Conservation (phyloP, 75 land plant species). For the Gnetum montanum region DNA sequence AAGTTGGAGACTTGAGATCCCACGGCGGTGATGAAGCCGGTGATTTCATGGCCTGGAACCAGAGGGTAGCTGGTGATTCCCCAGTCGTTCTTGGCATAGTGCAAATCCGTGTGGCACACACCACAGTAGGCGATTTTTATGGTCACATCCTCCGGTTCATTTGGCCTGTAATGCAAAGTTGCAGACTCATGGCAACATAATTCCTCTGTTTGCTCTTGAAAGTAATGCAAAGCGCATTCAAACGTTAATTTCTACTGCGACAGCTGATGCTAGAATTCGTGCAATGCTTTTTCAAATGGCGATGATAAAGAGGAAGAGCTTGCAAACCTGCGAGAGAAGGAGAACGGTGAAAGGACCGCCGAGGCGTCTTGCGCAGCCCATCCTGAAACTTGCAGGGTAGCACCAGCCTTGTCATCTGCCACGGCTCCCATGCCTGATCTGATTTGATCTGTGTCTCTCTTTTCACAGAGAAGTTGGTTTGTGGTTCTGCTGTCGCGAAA, state of each 20-base stretch:
- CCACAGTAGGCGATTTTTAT: slow-evolving; percentile 63
- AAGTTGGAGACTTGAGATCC: slow-evolving; percentile 9
- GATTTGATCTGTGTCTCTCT: too few relatives aligned
- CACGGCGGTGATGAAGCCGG: slow-evolving; percentile 23
- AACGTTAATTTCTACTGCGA: neutral
- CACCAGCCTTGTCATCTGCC: too few relatives aligned
- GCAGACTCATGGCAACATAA: too few relatives aligned
- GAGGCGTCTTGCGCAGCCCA: slow-evolving; percentile 31
- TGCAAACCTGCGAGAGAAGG: slow-evolving; percentile 24
- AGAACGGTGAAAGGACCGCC: slow-evolving; percentile 29
- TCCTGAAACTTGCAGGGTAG: slow-evolving; percentile 13
- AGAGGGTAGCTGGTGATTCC: slow-evolving; percentile 48
- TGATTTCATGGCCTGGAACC: slow-evolving; percentile 57
- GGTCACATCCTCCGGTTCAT: slow-evolving; percentile 49
- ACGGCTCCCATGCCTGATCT: too few relatives aligned
- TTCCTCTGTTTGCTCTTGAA: too few relatives aligned
- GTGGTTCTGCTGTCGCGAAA: too few relatives aligned
- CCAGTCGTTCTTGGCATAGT: slow-evolving; percentile 56
- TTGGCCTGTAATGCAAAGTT: slow-evolving; percentile 24
- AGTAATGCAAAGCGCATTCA: neutral
- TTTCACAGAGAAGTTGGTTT: too few relatives aligned
- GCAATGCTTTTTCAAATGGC: neutral
- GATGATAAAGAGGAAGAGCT: neutral
- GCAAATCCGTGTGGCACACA: slow-evolving; percentile 69
- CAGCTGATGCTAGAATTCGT: too few relatives aligned